Evolutionary conservation across 257 asterid species (phyloP), one percentile per base, ranked within the genome.

Genomic region (Gynochthodes officinalis): DNA sequence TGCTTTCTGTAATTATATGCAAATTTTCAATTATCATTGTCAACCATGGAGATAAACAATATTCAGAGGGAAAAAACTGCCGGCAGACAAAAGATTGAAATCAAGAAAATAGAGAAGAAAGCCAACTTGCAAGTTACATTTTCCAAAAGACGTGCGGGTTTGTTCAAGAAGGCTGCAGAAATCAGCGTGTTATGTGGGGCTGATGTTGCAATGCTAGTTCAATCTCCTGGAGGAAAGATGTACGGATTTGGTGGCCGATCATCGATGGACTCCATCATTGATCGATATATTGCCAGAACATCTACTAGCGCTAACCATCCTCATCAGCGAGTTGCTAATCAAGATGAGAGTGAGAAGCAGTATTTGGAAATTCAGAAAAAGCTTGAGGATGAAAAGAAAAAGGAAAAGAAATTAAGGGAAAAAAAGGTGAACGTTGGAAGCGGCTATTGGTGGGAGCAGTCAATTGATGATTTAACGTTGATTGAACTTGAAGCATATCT

Each of bases 131-230:
- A 64, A 21, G 69, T 64, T 9, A 64, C 69, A 3, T 64, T 66
- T 49, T 14, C 57, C 0, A 44, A 15, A 19, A 57, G 71, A 4
- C 71, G 58, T 4, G n/a, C 6, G 21, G 71, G 71, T 66, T 30
- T 66, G n/a, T 44, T 66, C 71, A 66, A 28, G 55, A 66, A 44
- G 40, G 71, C 58, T 18, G 40, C 35, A 12, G 57, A 66, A 25
- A 39, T 27, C 0, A 32, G 40, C 15, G 23, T 18, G 25, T 25
- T 27, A 6, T 66, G 42, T 5, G 71, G 58, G 4, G 42, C 32
- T 44, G 57, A 66, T 27, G 25, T 43, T 44, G 55, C 58, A 0
- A 19, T 66, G 57, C 25, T 66, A 23, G 58, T 44, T 42, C 40
- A 42, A 15, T 66, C 71, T 43, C 71, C 58, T 5, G 71, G 40